Evolutionary conservation across 1,284 basidiomycete genomes (phyloP), one percentile per base, ranked within the genome.

Genomic region (Tetrapyrgos nigripes): DNA sequence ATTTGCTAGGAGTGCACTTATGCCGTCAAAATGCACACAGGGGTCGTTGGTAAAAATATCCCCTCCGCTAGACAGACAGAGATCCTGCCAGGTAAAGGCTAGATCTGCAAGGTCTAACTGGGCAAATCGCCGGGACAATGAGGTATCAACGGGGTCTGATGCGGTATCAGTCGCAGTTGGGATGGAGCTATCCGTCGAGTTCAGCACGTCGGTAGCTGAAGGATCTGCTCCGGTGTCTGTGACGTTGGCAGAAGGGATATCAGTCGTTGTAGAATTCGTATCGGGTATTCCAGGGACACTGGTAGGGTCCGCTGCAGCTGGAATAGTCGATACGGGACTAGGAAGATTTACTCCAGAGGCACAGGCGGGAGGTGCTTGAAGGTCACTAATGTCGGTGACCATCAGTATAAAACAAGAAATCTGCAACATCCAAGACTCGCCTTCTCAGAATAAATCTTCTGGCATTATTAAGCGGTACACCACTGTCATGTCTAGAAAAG

Each of bases 1-100:
- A 40, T 74, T 70, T 35, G 76, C 77, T 37, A 78, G 72, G 31
- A 82, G 74, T 14, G 78, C 76, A 59, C 74, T 75, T 64, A 77
- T 76, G 27, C 76, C 78, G 43, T 62, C 64, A 46, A 75, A 56
- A n/a, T 70, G 65, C 53, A 77, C 75, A 64, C 81, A 82, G 8
- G 79, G 53, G 23, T 77, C 68, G 48, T 67, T 58, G 9, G 72
- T 77, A 63, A 71, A 69, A 61, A 76, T 73, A 57, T 78, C 76
- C 19, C 76, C 78, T 13, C 76, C 77, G 60, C 76, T 76, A 40
- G 50, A 53, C 26, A 71, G 62, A 66, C 78, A 79, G 29, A 79
- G 73, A 24, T 65, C 59, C 59, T 77, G 76, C 77, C 76, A 79
- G 28, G 59, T 56, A 19, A 71, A 64, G 4, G 68, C 70, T 28